Conservation (phyloP, 1,139 yeast genomes). For the Scheffersomyces lignicola region DNA sequence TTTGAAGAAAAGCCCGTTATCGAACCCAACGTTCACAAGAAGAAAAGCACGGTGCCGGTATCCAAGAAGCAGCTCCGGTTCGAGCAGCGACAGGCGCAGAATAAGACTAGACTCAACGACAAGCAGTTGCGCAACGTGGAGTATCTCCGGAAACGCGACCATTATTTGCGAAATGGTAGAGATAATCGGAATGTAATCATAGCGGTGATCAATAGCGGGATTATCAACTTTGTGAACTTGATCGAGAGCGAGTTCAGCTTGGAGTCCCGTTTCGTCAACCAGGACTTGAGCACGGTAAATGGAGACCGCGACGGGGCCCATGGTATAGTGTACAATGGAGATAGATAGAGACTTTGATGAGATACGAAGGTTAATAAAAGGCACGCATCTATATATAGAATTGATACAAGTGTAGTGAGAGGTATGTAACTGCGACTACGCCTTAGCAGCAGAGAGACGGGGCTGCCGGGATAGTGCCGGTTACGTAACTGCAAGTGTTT, state of each 20-base stretch:
- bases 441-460: too few relatives aligned
- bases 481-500: too few relatives aligned
- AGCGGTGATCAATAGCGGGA: conserved; percentile 73
- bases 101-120: conserved; percentile 24
- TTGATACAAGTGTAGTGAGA: too few relatives aligned
- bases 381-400: too few relatives aligned
- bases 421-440: too few relatives aligned
- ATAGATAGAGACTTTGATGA: conserved; percentile 1
- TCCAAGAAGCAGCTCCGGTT: conserved; percentile 21
- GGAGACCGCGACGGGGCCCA: conserved; percentile 10
- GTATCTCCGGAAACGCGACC: conserved; percentile 29
- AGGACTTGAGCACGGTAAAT: conserved; percentile 12
- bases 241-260: conserved; percentile 60
- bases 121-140: conserved; percentile 23
- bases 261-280: not conserved
- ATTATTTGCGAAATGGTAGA: conserved; percentile 40
- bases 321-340: conserved; percentile 13
- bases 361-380: too few relatives aligned
- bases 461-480: too few relatives aligned
- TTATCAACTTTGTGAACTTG: conserved; percentile 63
- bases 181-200: conserved; percentile 48
- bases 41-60: conserved; percentile 12
- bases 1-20: conserved; percentile 7
- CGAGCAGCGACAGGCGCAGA: conserved; percentile 24
- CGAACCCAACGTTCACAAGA: conserved; percentile 5